Conservation (phyloP, 768 basidiomycete species). For the Crepidotus variabilis region DNA sequence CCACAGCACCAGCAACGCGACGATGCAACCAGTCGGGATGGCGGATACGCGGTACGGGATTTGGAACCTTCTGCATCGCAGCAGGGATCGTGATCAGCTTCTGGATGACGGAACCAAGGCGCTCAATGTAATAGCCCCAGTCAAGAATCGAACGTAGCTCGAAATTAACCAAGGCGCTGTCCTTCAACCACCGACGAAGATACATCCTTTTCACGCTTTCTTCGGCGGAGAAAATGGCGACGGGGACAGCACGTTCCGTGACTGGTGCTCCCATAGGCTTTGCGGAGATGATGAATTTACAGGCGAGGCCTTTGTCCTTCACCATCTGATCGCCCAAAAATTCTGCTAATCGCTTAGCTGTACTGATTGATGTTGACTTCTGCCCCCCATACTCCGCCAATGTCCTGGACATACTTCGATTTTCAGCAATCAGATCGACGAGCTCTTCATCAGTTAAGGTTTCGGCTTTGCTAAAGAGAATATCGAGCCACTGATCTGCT, state of each 20-base stretch:
- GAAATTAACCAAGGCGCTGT: slow-evolving; percentile 81
- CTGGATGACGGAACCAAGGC: slow-evolving; percentile 95
- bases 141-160: slow-evolving; percentile 93
- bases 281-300: slow-evolving; percentile 98
- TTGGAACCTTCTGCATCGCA: slow-evolving; percentile 94
- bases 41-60: slow-evolving; percentile 92
- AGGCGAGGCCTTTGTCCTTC: slow-evolving; percentile 97
- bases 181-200: slow-evolving; percentile 95
- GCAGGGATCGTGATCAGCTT: slow-evolving; percentile 99
- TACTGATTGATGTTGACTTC: slow-evolving; percentile 98
- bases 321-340: slow-evolving; percentile 99
- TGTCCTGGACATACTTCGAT: slow-evolving; percentile 96
- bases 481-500: slow-evolving; percentile 96
- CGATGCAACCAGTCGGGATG: slow-evolving; percentile 98
- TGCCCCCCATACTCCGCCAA: slow-evolving; percentile 94
- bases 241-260: slow-evolving; percentile 93
- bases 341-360: slow-evolving; percentile 90
- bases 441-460: slow-evolving; percentile 87
- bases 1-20: slow-evolving; percentile 82
- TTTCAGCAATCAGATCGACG: slow-evolving; percentile 97
- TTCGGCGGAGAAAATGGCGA: slow-evolving; percentile 97
- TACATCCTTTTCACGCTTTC: slow-evolving; percentile 86
- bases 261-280: slow-evolving; percentile 92
- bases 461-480: slow-evolving; percentile 85
- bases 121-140: slow-evolving; percentile 98